phyloP scores from a whole-genome alignment of 257 asterid genomes.

The Nicotiana obtusifolia region DNA sequence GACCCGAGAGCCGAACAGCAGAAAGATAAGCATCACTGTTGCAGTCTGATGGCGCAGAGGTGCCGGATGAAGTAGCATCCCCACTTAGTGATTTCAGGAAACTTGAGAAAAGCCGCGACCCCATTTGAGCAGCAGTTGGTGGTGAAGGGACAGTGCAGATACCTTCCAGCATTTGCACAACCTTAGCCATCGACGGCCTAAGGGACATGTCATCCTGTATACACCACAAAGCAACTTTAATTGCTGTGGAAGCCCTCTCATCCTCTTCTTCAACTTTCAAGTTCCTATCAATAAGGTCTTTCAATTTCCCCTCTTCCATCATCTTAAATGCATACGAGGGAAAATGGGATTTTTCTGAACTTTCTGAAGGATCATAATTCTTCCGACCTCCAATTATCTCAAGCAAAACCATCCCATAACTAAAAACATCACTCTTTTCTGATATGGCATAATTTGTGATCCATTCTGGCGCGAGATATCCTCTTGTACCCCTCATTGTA shows the following conservation, averaged over 20 bases:
- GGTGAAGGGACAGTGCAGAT: conserved; percentile 65
- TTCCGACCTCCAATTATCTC: conserved; percentile 88
- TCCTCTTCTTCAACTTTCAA: conserved; percentile 53
- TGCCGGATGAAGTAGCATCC: conserved; percentile 70
- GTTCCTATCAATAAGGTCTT: conserved; percentile 53
- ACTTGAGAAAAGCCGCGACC: conserved; percentile 53
- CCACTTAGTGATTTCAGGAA: conserved; percentile 56
- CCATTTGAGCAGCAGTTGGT: conserved; percentile 58
- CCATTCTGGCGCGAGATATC: conserved; percentile 98
- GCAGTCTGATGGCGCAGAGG: conserved; percentile 56
- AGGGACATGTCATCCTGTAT: conserved; percentile 84
- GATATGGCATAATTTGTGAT: conserved; percentile 90
- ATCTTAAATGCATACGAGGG: conserved; percentile 73
- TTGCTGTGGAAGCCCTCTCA: conserved; percentile 55
- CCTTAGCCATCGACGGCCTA: conserved; percentile 85
- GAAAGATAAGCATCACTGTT: conserved; percentile 76
- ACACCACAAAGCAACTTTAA: conserved; percentile 91
- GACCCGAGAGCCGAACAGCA: conserved; percentile 88
- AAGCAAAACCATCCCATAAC: conserved; percentile 90
- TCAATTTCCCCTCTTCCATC: conserved; percentile 86
- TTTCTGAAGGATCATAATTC: conserved; percentile 53
- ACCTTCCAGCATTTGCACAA: conserved; percentile 96
- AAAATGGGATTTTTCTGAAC: conserved; percentile 73
- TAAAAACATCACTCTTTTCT: conserved; percentile 87
- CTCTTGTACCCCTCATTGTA: conserved; percentile 81